Percentiles rank a stretch among this genome's conserved stretches.
These are phyloP conservation scores for Penicillium sp. DNA, from an alignment of 2,329 filamentous ascomycete species.

Conservation along the genomic window DNA sequence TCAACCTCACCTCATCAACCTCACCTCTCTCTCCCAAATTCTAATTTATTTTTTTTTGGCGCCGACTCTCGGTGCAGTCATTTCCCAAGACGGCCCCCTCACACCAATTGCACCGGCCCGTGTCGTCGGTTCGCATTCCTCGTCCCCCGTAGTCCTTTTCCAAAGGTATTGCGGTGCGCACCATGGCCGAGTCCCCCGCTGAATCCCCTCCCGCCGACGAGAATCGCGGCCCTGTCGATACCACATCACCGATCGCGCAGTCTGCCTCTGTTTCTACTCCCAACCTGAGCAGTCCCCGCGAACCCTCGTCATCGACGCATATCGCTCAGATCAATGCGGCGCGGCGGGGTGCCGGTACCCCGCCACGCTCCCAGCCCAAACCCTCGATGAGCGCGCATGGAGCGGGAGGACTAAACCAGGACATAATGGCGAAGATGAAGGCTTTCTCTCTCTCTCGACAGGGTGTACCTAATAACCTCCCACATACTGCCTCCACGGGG, in stretches of 20 bases:
- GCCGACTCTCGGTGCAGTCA: slow-evolving; percentile 16
- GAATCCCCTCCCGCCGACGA: slow-evolving; percentile 9
- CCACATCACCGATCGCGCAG: slow-evolving; percentile 38
- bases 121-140: slow-evolving; percentile 23
- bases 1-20: not conserved
- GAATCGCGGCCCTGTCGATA: slow-evolving; percentile 52
- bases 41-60: slow-evolving; percentile 3
- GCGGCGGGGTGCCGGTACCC: slow-evolving; percentile 49
- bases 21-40: not conserved
- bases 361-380: slow-evolving; percentile 31
- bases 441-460: slow-evolving; percentile 70
- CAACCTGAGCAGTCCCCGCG: slow-evolving; percentile 30
- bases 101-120: slow-evolving; percentile 25
- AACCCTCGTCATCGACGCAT: slow-evolving; percentile 72
- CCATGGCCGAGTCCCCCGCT: slow-evolving; percentile 19
- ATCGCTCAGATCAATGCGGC: slow-evolving; percentile 75
- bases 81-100: slow-evolving; percentile 20
- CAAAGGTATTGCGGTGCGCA: slow-evolving; percentile 14
- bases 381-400: slow-evolving; percentile 42
- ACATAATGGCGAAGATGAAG: slow-evolving; percentile 71
- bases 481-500: slow-evolving; percentile 40
- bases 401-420: slow-evolving; percentile 60
- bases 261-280: slow-evolving; percentile 27
- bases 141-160: slow-evolving; percentile 13
- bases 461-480: slow-evolving; percentile 53